Conservation (phyloP, 352 stramenopile genomes). For the Globisporangium heterothallicum region DNA sequence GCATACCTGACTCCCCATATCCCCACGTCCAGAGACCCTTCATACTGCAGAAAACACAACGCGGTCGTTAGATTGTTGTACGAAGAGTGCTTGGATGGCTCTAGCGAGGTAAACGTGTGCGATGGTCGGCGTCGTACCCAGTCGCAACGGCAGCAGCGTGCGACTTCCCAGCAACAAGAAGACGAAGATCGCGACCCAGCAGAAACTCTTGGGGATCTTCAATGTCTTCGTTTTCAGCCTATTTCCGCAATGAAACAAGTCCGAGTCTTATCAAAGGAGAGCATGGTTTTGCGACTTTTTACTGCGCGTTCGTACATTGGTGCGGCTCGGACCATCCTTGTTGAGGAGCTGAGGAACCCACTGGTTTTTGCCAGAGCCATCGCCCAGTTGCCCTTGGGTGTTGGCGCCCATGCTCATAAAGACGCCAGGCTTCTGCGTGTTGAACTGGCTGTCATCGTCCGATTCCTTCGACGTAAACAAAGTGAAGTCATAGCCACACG, state of each 20-base stretch:
- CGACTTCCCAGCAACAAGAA: slow-evolving; percentile 50
- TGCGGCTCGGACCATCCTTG: slow-evolving; percentile 53
- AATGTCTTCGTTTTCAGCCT: slow-evolving; percentile 50
- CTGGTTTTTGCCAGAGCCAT: slow-evolving; percentile 71
- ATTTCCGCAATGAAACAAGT: slow-evolving; percentile 1
- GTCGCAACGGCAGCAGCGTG: slow-evolving; percentile 49
- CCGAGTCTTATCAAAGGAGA: background rate
- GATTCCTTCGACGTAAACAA: slow-evolving; percentile 63
- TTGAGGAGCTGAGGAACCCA: slow-evolving; percentile 79
- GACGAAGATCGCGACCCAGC: slow-evolving; percentile 59
- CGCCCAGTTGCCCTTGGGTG: slow-evolving; percentile 56
- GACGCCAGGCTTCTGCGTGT: slow-evolving; percentile 66
- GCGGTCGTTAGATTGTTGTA: no score
- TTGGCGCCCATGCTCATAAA: slow-evolving; percentile 82
- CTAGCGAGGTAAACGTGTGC: no score
- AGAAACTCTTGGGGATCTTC: slow-evolving; percentile 67
- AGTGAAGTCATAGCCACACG: slow-evolving; percentile 63
- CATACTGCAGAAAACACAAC: slow-evolving; percentile 26
- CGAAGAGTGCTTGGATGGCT: no score
- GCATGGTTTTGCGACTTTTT: background rate
- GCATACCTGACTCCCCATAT: slow-evolving; percentile 45
- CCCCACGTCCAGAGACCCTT: slow-evolving; percentile 73
- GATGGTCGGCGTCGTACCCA: slow-evolving; percentile 31
- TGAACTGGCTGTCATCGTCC: slow-evolving; percentile 71
- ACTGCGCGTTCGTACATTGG: slow-evolving; percentile 26